A percentile compares a stretch with the other conserved stretches of the same genome.
phyloP scores from a whole-genome alignment of 306 rosid genomes.

The Acmispon strigosus region DNA sequence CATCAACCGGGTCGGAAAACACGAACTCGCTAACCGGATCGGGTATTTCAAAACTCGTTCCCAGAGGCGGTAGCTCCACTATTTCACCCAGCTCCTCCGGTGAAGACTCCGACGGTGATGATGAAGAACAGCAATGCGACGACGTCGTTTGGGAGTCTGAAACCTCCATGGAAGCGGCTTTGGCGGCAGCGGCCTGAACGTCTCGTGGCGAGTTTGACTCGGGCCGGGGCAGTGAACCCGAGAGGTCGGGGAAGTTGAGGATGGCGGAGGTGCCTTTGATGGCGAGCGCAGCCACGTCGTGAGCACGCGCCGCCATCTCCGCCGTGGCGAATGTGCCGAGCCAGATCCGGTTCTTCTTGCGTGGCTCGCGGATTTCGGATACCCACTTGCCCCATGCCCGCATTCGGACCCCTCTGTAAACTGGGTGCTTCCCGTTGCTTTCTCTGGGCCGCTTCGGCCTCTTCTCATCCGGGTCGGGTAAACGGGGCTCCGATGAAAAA shows the following conservation, averaged over 20 bases:
- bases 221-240: slow-evolving; percentile 71
- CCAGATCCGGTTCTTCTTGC: slow-evolving; percentile 98
- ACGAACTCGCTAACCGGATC: slow-evolving; percentile 44
- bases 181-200: slow-evolving; percentile 84
- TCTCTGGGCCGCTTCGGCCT: slow-evolving; percentile 40
- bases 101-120: slow-evolving; percentile 41
- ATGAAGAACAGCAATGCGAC: slow-evolving; percentile 18
- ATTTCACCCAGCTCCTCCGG: slow-evolving; percentile 83
- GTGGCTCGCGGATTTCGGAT: slow-evolving; percentile 95
- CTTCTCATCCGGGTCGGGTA: slow-evolving; percentile 25
- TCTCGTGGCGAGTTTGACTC: slow-evolving; percentile 67
- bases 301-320: slow-evolving; percentile 98
- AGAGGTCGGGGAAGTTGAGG: slow-evolving; percentile 87
- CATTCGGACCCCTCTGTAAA: slow-evolving; percentile 92
- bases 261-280: slow-evolving; percentile 85
- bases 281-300: slow-evolving; percentile 84
- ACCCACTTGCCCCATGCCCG: slow-evolving; percentile 98
- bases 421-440: slow-evolving; percentile 55
- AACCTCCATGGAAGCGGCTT: slow-evolving; percentile 77
- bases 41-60: slow-evolving; percentile 33
- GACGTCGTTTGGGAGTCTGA: neutral
- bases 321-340: slow-evolving; percentile 90
- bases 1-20: slow-evolving; percentile 45
- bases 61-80: slow-evolving; percentile 58
- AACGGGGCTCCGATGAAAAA: neutral